phyloP scores from a whole-genome alignment of 2,329 filamentous ascomycete genomes.

The Pseudogymnoascus sp. region DNA sequence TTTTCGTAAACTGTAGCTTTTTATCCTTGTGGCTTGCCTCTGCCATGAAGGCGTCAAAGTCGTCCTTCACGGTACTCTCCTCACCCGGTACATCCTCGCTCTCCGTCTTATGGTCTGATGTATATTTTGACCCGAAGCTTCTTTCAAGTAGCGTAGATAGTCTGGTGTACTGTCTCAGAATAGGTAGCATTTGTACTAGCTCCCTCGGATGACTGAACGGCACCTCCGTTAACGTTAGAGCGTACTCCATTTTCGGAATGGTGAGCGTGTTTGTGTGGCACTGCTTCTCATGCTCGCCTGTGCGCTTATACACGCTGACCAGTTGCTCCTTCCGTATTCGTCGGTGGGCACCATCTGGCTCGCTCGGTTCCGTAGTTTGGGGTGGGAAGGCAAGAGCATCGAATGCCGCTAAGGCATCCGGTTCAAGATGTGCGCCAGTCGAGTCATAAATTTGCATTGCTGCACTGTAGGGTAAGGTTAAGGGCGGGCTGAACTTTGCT shows the following conservation, averaged over 20 bases:
- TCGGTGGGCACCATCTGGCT: slow-evolving; percentile 17
- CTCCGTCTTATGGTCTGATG: background rate
- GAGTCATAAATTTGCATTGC: slow-evolving; percentile 56
- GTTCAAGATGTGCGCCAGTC: slow-evolving; percentile 52
- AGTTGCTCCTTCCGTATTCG: background rate
- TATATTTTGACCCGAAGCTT: slow-evolving; percentile 40
- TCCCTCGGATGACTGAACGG: slow-evolving; percentile 75
- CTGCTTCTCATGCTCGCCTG: background rate
- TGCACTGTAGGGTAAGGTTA: slow-evolving; percentile 59
- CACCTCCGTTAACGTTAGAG: slow-evolving; percentile 57
- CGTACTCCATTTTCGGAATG: slow-evolving; percentile 67
- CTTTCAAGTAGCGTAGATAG: slow-evolving; percentile 57
- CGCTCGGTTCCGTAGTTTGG: slow-evolving; percentile 21
- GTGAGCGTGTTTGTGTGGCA: slow-evolving; percentile 52
- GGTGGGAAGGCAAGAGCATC: slow-evolving; percentile 46
- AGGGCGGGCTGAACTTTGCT: slow-evolving; percentile 65
- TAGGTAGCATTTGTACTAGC: slow-evolving; percentile 64
- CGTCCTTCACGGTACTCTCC: slow-evolving; percentile 21
- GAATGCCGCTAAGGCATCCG: slow-evolving; percentile 37
- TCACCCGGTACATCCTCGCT: slow-evolving; percentile 9
- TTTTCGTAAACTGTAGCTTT: background rate
- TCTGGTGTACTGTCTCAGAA: slow-evolving; percentile 68
- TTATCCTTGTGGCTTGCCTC: background rate
- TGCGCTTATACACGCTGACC: background rate
- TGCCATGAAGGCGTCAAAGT: slow-evolving; percentile 26